Conservation (phyloP, 768 basidiomycete species). For the Leccinum pellstonianum region DNA sequence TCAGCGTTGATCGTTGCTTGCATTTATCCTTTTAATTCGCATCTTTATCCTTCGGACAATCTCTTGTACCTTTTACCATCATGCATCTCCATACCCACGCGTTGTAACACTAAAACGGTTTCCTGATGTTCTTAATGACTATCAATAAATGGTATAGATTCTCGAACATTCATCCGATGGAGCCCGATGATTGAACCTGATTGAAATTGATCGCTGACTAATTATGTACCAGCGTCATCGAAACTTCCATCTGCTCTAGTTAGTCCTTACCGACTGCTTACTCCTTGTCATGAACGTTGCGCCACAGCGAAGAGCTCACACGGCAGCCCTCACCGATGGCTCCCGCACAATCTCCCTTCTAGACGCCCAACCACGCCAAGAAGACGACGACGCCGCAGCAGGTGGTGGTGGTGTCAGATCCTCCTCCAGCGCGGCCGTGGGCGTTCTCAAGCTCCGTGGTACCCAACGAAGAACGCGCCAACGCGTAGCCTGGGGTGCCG, state of each 20-base stretch:
- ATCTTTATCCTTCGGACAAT: conserved; percentile 27
- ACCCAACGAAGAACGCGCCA: conserved; percentile 44
- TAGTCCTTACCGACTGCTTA: neutral
- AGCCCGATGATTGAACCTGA: neutral
- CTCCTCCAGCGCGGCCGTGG: conserved; percentile 31
- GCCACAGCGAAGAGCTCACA: conserved; percentile 33
- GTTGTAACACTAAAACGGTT: conserved; percentile 26
- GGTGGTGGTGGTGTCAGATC: conserved; percentile 12
- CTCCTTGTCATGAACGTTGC: conserved; percentile 19
- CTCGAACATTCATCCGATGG: conserved; percentile 2
- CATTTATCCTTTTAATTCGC: conserved; percentile 18
- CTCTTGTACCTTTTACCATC: conserved; percentile 21
- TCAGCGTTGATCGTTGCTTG: conserved; percentile 34
- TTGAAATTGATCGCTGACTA: conserved; percentile 16
- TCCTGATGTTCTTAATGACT: conserved; percentile 18
- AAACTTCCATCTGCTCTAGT: neutral
- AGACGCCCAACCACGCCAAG: conserved; percentile 36
- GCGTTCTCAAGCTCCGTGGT: conserved; percentile 62
- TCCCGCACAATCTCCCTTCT: conserved; percentile 53
- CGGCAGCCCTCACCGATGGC: conserved; percentile 47
- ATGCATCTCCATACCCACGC: conserved; percentile 26
- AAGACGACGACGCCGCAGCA: conserved; percentile 21
- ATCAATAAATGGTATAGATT: conserved; percentile 16
- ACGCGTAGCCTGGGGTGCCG: conserved; percentile 80
- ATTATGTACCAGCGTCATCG: neutral